Conservation (phyloP, 2,329 filamentous ascomycete genomes). For the Colletotrichum plurivorum region DNA sequence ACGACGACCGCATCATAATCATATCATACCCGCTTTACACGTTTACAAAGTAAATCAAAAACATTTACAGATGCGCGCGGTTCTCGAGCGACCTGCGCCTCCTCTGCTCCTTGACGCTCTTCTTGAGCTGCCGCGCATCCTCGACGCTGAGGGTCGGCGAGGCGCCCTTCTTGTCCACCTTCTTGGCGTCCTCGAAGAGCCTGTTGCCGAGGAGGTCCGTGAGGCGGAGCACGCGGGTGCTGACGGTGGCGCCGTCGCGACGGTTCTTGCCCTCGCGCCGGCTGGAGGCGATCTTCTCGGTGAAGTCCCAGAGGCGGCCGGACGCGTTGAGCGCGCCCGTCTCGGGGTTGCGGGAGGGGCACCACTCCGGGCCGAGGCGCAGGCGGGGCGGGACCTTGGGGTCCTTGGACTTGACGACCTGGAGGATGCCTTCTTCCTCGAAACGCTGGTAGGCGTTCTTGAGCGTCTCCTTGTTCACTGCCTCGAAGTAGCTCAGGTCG, state of each 20-base stretch:
- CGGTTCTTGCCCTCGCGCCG: slow-evolving; percentile 95
- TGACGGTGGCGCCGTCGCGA: slow-evolving; percentile 92
- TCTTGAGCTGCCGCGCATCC: slow-evolving; percentile 61
- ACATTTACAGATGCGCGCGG: slow-evolving; percentile 63
- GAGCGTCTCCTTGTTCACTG: slow-evolving; percentile 97
- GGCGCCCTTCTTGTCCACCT: slow-evolving; percentile 55
- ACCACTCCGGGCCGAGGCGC: slow-evolving; percentile 82
- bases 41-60: slow-evolving; percentile 30
- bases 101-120: slow-evolving; percentile 61
- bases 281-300: slow-evolving; percentile 85
- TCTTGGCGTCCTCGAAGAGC: slow-evolving; percentile 74
- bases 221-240: slow-evolving; percentile 82
- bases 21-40: slow-evolving; percentile 32
- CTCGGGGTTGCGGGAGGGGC: slow-evolving; percentile 73
- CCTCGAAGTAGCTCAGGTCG: slow-evolving; percentile 96
- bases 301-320: slow-evolving; percentile 92
- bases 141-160: slow-evolving; percentile 64
- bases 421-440: slow-evolving; percentile 90
- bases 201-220: slow-evolving; percentile 80
- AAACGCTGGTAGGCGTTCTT: slow-evolving; percentile 93
- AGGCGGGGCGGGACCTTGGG: slow-evolving; percentile 73
- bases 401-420: slow-evolving; percentile 79
- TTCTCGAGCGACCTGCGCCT: slow-evolving; percentile 64
- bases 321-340: slow-evolving; percentile 75
- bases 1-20: slow-evolving; percentile 23